phyloP scores from a whole-genome alignment of 345 rosid species.

The Populus ilicifolia region DNA sequence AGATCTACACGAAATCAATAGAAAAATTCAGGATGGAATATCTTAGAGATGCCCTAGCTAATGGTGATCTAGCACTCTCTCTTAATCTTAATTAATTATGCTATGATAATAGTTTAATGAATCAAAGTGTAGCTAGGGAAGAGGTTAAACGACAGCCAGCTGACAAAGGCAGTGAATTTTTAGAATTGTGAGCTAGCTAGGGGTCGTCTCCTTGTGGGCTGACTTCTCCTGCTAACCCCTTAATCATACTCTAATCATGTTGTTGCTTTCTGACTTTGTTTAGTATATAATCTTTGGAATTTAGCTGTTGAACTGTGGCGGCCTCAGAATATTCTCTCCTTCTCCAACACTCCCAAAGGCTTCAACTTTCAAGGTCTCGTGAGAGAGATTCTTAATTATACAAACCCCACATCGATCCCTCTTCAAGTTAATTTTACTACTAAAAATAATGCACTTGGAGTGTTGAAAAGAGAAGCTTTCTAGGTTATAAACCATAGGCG shows the following conservation, averaged over 20 bases:
- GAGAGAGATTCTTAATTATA: constrained; percentile 22
- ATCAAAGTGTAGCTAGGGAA: not conserved
- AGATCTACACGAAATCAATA: not conserved
- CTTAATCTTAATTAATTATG: not conserved
- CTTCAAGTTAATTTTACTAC: too few relatives aligned
- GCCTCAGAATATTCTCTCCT: constrained; percentile 88
- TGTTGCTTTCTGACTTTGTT: constrained; percentile 42
- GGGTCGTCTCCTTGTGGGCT: constrained; percentile 82
- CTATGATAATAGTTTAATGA: not conserved
- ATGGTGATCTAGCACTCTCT: not conserved
- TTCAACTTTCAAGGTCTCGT: constrained; percentile 43
- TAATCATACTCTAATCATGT: constrained; percentile 98
- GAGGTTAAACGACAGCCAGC: constrained; percentile 54
- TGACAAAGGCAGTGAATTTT: constrained; percentile 90
- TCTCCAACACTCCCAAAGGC: constrained; percentile 39
- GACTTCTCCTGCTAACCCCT: constrained; percentile 59
- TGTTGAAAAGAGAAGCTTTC: not conserved
- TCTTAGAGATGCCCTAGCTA: not conserved
- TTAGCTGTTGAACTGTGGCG: constrained; percentile 82
- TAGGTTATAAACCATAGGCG: constrained; percentile 10
- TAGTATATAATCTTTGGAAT: constrained; percentile 54
- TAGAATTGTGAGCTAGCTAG: constrained; percentile 53
- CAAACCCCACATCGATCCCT: constrained; percentile 12
- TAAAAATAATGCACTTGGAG: not conserved
- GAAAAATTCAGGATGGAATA: not conserved